These are phyloP conservation scores for Entomortierella parvispora DNA, from an alignment of 192 early-diverging fungal genomes.

Conservation along the genomic window DNA sequence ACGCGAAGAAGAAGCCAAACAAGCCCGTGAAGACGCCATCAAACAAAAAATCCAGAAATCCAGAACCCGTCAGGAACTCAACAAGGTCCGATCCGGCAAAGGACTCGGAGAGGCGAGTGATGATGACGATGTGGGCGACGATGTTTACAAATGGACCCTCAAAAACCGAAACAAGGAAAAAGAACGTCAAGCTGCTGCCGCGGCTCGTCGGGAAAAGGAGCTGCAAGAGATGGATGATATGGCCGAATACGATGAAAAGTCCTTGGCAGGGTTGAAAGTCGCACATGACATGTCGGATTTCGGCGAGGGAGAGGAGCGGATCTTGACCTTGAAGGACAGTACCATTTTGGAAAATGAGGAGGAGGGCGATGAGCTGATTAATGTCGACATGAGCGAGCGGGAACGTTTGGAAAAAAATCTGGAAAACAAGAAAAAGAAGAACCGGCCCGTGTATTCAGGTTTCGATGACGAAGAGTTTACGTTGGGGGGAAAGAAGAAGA, in stretches of 20 bases:
- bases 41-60: conserved; percentile 66
- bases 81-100: conserved; percentile 68
- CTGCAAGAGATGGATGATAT: conserved; percentile 52
- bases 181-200: conserved; percentile 44
- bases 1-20: conserved; percentile 61
- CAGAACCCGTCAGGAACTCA: conserved; percentile 58
- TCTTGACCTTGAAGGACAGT: conserved; percentile 89
- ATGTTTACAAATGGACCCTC: conserved; percentile 74
- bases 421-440: conserved; percentile 76
- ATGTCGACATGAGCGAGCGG: conserved; percentile 71
- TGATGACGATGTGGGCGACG: conserved; percentile 67
- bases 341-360: conserved; percentile 75
- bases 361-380: conserved; percentile 80
- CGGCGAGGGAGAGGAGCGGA: conserved; percentile 72
- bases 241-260: conserved; percentile 39
- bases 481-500: conserved; percentile 60
- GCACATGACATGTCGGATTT: conserved; percentile 78
- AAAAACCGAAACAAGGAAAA: conserved; percentile 64
- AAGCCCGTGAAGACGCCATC: conserved; percentile 59
- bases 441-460: conserved; percentile 68
- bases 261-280: conserved; percentile 78
- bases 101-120: conserved; percentile 69
- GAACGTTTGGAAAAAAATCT: conserved; percentile 76
- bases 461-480: conserved; percentile 82
- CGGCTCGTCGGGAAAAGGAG: conserved; percentile 54